Evolutionary conservation across 2,329 filamentous ascomycete species (phyloP).

Genomic region (Alternaria sp.): DNA sequence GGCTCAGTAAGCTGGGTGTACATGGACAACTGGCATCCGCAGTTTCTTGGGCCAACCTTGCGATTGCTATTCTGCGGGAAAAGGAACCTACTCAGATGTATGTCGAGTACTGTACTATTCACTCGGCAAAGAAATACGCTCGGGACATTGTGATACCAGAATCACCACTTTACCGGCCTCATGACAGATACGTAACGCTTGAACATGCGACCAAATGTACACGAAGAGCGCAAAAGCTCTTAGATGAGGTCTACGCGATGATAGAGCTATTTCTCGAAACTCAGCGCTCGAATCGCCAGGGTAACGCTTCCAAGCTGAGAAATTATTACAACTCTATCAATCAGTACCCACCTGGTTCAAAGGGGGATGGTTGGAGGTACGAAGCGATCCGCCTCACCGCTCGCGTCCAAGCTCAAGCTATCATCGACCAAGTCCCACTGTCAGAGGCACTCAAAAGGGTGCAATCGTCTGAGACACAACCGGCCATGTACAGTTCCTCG

Average conservation of each 20-base stretch:
- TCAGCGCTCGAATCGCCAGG: conserved; percentile 23
- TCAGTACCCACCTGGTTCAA: conserved; percentile 27
- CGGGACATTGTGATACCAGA: conserved; percentile 41
- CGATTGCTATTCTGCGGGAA: conserved; percentile 46
- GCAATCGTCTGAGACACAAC: conserved; percentile 4
- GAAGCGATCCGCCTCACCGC: conserved; percentile 47
- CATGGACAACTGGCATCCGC: conserved; percentile 43
- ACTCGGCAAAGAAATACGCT: conserved; percentile 24
- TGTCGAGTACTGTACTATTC: conserved; percentile 30
- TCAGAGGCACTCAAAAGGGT: conserved; percentile 36
- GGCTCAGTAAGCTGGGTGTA: conserved; percentile 41
- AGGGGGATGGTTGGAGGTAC: conserved; percentile 40
- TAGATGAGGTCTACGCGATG: conserved; percentile 42
- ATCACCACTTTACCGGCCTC: conserved; percentile 48
- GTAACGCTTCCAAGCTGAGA: conserved; percentile 23
- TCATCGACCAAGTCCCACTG: conserved; percentile 35
- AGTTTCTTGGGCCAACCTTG: conserved; percentile 42
- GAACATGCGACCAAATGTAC: conserved; percentile 28
- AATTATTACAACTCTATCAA: conserved; percentile 33
- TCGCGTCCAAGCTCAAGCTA: conserved; percentile 44
- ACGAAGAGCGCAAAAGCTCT: conserved; percentile 27
- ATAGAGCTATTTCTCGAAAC: conserved; percentile 40
- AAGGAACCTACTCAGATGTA: conserved; percentile 37
- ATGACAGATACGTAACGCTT: conserved; percentile 38
- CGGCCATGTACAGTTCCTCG: conserved; percentile 12